Base-by-base conservation (phyloP, 495 filamentous ascomycete genomes). In the Zalerion maritima region DNA sequence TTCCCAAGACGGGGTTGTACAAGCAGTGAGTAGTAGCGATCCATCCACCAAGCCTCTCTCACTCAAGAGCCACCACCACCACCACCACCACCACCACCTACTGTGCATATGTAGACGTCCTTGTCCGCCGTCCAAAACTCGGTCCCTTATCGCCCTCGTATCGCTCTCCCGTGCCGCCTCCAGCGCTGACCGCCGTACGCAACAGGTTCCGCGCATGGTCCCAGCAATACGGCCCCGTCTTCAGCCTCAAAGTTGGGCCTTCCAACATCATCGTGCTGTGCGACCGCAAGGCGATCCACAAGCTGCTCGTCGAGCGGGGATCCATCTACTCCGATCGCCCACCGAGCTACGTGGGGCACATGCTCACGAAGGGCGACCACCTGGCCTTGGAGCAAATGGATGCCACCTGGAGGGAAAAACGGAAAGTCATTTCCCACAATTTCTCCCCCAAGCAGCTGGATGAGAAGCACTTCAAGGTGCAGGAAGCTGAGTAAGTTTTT, bases 401-500 rank as follows among this genome's bases (percentile, higher is more conserved):
- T 9, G 28, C 46, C 3, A 31, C 39, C 13, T 70, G 55, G 57
- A 40, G 53, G 21, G 36, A 29, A 2, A 55, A 50, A 22, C 49
- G 57, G n/a, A 58, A 59, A 26, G 18, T 67, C 2, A 28, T 67
- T 2, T 45, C 48, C 21, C 47, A 55, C 14, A 48, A 55, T 5
- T 52, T 58, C 31, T 44, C 47, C 32, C 56, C 46, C 21, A 55
- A 62, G 27, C 32, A 38, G 32, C 33, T 53, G 1, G 52, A 56
- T 6, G 60, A 56, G 31, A 42, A 65, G 29, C 52, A 69, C 36
- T 25, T 61, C 5, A 41, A 43, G n/a, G 44, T 62, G 12, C 39
- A 50, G 17, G 34, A 65, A 24, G 64, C 64, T 3, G 67, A 71
- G 34, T n/a, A n/a, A n/a, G n/a, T n/a, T n/a, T n/a, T n/a, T n/a